Evolutionary conservation across 2,329 filamentous ascomycete species (phyloP).

Genomic region (Fusarium tupiense): DNA sequence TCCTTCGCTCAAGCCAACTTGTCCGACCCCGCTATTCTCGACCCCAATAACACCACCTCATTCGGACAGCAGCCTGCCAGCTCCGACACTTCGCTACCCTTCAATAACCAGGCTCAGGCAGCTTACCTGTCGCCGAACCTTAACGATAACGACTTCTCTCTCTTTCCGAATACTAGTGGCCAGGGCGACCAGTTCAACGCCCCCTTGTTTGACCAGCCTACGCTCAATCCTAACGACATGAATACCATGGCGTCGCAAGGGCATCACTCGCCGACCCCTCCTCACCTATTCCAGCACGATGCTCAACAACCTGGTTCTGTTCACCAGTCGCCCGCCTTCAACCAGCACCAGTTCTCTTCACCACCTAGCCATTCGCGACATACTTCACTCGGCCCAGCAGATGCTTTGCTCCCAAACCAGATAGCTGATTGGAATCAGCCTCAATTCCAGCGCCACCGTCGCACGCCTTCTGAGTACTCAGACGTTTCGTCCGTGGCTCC

Average conservation of each 20-base stretch:
- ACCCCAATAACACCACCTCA: conserved; percentile 51
- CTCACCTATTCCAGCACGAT: conserved; percentile 64
- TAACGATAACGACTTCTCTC: conserved; percentile 67
- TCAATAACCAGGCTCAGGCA: conserved; percentile 55
- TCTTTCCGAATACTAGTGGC: conserved; percentile 67
- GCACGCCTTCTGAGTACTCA: conserved; percentile 89
- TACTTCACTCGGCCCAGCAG: conserved; percentile 66
- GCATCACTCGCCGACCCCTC: conserved; percentile 66
- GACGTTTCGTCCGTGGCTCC: conserved; percentile 88
- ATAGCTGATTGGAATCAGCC: conserved; percentile 62
- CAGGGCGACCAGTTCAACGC: conserved; percentile 68
- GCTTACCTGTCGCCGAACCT: conserved; percentile 63
- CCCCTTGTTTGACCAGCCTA: conserved; percentile 65
- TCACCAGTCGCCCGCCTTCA: conserved; percentile 67
- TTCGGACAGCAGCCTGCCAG: conserved; percentile 55
- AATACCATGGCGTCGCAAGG: conserved; percentile 65
- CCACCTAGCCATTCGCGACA: conserved; percentile 64
- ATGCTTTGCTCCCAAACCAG: conserved; percentile 64
- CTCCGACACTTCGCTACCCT: conserved; percentile 52
- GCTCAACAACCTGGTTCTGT: conserved; percentile 57
- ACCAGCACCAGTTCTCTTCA: conserved; percentile 65
- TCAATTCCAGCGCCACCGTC: conserved; percentile 82
- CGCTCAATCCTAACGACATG: conserved; percentile 58
- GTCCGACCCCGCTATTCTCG: conserved; percentile 52
- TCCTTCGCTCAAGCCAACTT: conserved; percentile 45